Percentiles rank a stretch among this genome's conserved stretches.
Evolutionary conservation across 2,329 filamentous ascomycete species (phyloP).

Genomic region (Aureobasidium lini): DNA sequence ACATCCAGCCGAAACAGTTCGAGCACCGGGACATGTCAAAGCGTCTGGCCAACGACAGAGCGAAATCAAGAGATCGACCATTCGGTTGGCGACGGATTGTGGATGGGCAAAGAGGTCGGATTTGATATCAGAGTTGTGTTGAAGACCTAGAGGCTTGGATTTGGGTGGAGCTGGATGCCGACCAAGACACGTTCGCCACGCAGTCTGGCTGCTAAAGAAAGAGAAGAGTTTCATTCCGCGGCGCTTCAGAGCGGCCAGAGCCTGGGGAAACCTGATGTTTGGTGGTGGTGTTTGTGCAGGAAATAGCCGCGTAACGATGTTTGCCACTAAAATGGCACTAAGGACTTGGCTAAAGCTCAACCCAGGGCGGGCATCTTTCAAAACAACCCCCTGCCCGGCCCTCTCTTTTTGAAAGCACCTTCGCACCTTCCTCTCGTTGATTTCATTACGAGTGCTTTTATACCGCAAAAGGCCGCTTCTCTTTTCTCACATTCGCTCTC

Average conservation of each 20-base stretch:
- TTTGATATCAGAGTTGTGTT: neutral
- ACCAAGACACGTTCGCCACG: conserved; percentile 7
- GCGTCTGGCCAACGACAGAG: conserved; percentile 3
- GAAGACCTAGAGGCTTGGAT: neutral
- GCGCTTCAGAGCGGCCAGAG: neutral
- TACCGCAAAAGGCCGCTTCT: conserved; percentile 9
- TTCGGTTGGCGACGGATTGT: neutral
- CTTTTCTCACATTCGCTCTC: conserved; percentile 12
- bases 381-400: conserved; percentile 9
- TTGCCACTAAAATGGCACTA: conserved; percentile 11
- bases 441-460: neutral
- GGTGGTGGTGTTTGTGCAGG: conserved; percentile 11
- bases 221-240: conserved; percentile 11
- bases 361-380: conserved; percentile 2
- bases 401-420: conserved; percentile 5
- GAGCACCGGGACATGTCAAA: conserved; percentile 6
- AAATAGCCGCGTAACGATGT: conserved; percentile 14
- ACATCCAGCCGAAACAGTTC: conserved; percentile 9
- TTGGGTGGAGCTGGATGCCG: neutral
- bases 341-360: conserved; percentile 12
- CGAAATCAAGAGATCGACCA: conserved; percentile 4
- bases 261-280: conserved; percentile 4
- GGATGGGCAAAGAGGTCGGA: neutral
- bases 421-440: conserved; percentile 13
- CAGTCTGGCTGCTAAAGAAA: neutral